Evolutionary conservation across 371 early-diverging fungal genomes (phyloP).

Genomic region (Mucor racemosus): DNA sequence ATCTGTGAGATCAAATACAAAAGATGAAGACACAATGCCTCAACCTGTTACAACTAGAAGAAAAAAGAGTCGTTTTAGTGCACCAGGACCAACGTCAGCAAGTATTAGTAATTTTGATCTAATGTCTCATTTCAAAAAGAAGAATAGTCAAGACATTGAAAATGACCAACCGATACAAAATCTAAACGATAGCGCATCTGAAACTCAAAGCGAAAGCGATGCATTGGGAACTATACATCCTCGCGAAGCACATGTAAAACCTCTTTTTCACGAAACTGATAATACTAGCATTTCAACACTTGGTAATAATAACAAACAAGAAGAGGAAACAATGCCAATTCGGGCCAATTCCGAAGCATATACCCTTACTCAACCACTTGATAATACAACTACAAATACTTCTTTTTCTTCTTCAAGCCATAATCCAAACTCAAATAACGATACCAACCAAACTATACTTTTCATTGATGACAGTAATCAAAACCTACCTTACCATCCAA

Average conservation of each 20-base stretch:
- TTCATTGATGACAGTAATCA: not conserved
- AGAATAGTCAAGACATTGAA: not conserved
- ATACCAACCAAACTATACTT: not conserved
- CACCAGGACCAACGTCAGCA: not conserved
- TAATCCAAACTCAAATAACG: not conserved
- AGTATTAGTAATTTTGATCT: constrained; percentile 11
- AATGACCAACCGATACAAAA: not conserved
- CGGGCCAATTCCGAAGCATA: not conserved
- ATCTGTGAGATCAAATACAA: constrained; percentile 18
- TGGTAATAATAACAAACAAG: not conserved
- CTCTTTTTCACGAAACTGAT: not conserved
- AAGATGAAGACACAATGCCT: not conserved
- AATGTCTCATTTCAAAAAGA: constrained; percentile 16
- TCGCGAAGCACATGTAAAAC: not conserved
- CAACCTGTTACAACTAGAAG: not conserved
- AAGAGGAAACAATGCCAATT: not conserved
- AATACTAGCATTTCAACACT: not conserved
- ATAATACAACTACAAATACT: not conserved
- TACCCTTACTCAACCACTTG: not conserved
- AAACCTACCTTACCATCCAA: not conserved
- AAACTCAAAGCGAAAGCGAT: not conserved
- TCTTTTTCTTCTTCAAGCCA: not conserved
- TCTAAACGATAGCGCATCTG: not conserved
- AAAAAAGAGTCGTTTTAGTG: constrained; percentile 2
- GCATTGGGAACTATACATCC: not conserved